Conservation (phyloP, 208 protist species). For the Trypanosoma vivax region DNA sequence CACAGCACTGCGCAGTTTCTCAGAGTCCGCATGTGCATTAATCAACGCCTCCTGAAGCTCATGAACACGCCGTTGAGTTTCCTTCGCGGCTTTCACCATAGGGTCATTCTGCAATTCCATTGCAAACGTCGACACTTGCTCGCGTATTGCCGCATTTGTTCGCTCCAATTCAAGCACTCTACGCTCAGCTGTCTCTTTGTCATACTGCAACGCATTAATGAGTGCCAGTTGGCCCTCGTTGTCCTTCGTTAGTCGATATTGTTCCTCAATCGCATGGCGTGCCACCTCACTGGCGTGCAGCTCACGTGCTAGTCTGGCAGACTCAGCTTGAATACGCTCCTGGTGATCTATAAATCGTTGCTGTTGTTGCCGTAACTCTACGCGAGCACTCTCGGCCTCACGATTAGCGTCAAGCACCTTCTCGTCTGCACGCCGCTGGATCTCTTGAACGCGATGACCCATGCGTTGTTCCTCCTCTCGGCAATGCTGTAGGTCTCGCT, state of each 20-base stretch:
- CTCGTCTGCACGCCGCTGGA: conserved; percentile 31
- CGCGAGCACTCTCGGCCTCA: conserved; percentile 29
- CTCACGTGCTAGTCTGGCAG: conserved; percentile 60
- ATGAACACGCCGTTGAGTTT: conserved; percentile 52
- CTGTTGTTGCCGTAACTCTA: conserved; percentile 28
- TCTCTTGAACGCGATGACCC: conserved; percentile 23
- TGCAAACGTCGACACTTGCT: conserved; percentile 81
- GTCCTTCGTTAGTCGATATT: conserved; percentile 52
- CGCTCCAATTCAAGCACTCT: conserved; percentile 70
- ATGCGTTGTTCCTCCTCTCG: conserved; percentile 15
- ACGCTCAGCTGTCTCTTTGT: conserved; percentile 65
- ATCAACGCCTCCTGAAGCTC: conserved; percentile 66
- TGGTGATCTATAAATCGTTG: conserved; percentile 16
- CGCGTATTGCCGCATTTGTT: conserved; percentile 69
- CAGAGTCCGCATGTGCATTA: conserved; percentile 24
- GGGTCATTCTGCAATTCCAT: conserved; percentile 85
- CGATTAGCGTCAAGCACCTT: conserved; percentile 23
- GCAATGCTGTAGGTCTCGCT: conserved; percentile 18
- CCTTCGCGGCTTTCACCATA: conserved; percentile 58
- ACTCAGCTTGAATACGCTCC: conserved; percentile 56
- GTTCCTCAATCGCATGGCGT: conserved; percentile 64
- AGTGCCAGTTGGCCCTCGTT: conserved; percentile 27
- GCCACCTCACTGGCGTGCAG: conserved; percentile 86
- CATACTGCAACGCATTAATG: conserved; percentile 38
- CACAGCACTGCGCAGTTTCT: conserved; percentile 40